Conservation (phyloP, 2,329 filamentous ascomycete species). For the Penicillium sp. region DNA sequence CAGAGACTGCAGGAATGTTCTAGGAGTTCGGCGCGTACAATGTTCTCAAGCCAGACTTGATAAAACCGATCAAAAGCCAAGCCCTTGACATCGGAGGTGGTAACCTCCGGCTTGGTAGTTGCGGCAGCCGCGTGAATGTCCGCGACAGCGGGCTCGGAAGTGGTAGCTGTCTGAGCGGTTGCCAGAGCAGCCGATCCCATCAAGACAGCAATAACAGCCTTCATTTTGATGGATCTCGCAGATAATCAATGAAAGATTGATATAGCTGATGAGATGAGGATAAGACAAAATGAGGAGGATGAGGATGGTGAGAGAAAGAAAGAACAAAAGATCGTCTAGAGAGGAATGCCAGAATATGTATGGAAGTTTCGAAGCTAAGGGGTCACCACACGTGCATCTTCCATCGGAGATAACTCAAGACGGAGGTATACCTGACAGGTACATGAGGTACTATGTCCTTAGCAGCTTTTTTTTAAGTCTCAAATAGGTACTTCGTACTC, state of each 20-base stretch:
- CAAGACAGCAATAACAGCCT: slow-evolving; percentile 36
- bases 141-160: slow-evolving; percentile 26
- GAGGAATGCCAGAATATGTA: background rate
- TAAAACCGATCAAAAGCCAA: slow-evolving; percentile 71
- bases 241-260: background rate
- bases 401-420: background rate
- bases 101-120: slow-evolving; percentile 60
- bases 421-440: background rate
- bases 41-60: slow-evolving; percentile 77
- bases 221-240: slow-evolving; percentile 39
- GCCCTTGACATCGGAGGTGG: slow-evolving; percentile 65
- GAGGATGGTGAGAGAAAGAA: background rate
- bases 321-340: background rate
- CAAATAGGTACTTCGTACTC: background rate
- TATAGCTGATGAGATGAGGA: background rate
- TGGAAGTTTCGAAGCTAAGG: background rate
- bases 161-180: slow-evolving; percentile 28
- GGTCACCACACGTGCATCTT: background rate
- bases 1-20: background rate
- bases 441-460: background rate
- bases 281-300: background rate
- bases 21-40: slow-evolving; percentile 41
- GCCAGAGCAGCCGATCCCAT: slow-evolving; percentile 26
- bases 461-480: background rate
- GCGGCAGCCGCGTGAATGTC: slow-evolving; percentile 43